Evolutionary conservation across 768 basidiomycete genomes (phyloP).

Genomic region (Cystofilobasidium ferigula): DNA sequence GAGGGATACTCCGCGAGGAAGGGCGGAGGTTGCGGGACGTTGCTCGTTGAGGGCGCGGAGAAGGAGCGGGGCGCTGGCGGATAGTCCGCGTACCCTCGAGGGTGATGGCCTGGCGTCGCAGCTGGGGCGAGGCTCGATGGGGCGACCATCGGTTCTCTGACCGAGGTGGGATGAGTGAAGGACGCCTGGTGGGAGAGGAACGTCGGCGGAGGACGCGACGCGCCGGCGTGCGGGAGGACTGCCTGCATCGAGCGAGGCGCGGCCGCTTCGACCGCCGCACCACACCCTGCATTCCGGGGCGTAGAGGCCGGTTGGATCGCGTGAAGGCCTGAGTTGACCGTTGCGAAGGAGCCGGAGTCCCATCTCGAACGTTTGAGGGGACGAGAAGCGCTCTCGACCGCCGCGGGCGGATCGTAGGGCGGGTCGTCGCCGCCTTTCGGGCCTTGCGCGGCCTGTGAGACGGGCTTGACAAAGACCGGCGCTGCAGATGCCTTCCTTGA

Average conservation of each 20-base stretch:
- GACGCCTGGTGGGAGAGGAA: not conserved
- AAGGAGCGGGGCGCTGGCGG: not conserved
- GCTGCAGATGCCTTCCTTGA: not conserved
- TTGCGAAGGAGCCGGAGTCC: no score
- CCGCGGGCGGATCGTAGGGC: no score
- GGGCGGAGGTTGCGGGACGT: not conserved
- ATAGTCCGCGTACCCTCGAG: no score
- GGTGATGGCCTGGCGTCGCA: not conserved
- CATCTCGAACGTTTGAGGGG: conserved; percentile 12
- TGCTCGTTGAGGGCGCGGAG: not conserved
- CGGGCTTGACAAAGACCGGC: conserved; percentile 50
- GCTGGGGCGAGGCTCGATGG: not conserved
- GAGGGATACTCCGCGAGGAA: not conserved
- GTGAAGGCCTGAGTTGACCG: no score
- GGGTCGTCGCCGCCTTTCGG: not conserved
- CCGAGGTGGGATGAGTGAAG: not conserved
- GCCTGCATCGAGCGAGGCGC: not conserved
- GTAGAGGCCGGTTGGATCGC: no score
- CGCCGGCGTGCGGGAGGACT: not conserved
- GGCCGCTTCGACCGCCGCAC: no score
- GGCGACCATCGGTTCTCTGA: not conserved
- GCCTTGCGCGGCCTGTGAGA: conserved; percentile 32
- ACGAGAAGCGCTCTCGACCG: no score
- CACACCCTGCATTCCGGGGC: no score
- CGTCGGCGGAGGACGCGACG: not conserved